Evolutionary conservation across 257 asterid species (phyloP).

Genomic region (Solanum bulbocastanum): DNA sequence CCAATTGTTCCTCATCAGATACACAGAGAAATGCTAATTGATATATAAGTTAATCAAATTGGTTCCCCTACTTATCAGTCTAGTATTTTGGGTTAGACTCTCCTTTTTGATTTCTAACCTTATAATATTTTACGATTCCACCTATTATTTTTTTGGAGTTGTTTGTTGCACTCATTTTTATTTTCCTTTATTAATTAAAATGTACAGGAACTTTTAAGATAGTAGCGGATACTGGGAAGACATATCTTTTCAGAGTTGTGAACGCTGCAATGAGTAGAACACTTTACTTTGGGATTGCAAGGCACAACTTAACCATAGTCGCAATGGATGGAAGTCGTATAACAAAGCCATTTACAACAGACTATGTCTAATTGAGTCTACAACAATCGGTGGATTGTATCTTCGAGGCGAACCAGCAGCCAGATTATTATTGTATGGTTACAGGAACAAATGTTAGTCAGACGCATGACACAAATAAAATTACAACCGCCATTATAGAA

Average conservation of each 20-base stretch:
- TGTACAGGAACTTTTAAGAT: not conserved
- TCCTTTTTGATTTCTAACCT: too few species aligned
- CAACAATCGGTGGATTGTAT: not conserved
- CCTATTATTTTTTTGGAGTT: not conserved
- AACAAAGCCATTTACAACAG: not conserved
- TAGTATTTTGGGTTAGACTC: too few species aligned
- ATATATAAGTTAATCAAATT: too few species aligned
- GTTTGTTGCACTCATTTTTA: not conserved
- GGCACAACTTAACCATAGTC: not conserved
- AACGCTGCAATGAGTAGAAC: conserved; percentile 6
- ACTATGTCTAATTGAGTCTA: not conserved
- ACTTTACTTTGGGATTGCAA: conserved; percentile 4
- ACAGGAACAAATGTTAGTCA: not conserved
- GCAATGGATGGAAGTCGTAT: not conserved
- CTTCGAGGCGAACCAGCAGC: not conserved
- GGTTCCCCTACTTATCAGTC: too few species aligned
- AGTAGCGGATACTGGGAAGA: not conserved
- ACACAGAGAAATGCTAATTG: too few species aligned
- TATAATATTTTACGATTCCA: too few species aligned
- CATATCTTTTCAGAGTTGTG: conserved; percentile 1
- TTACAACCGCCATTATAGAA: too few species aligned
- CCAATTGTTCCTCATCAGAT: too few species aligned
- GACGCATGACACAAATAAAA: too few species aligned
- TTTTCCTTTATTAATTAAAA: not conserved
- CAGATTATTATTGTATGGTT: not conserved